Conservation (phyloP, 164 flowering plant species). For the Liriodendron chinense region DNA sequence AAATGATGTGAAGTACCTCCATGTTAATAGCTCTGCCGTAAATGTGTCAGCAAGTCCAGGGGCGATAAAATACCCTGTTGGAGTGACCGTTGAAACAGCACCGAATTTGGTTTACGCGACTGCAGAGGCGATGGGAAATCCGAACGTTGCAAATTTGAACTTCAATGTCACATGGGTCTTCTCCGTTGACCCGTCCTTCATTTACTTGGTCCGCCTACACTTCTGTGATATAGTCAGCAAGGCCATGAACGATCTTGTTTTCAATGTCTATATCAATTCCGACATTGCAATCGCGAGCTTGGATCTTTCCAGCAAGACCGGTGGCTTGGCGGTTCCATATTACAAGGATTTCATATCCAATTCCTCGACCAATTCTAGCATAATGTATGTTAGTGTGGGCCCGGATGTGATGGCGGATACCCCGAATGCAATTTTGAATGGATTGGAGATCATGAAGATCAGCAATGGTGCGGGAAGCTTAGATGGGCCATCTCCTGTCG, state of each 20-base stretch:
- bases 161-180: constrained; percentile 93
- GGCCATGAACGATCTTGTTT: constrained; percentile 50
- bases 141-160: constrained; percentile 46
- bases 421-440: constrained; percentile 65
- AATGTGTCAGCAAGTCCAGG: constrained; percentile 19
- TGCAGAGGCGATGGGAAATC: constrained; percentile 63
- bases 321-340: constrained; percentile 50
- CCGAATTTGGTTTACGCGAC: constrained; percentile 86
- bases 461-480: constrained; percentile 73
- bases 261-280: constrained; percentile 61
- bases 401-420: constrained; percentile 50
- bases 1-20: constrained; percentile 27
- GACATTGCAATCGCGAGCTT: constrained; percentile 46
- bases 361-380: constrained; percentile 36
- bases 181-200: constrained; percentile 56
- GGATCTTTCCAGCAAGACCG: constrained; percentile 54
- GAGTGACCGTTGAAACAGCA: constrained; percentile 57
- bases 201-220: constrained; percentile 68
- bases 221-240: constrained; percentile 82
- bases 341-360: constrained; percentile 69
- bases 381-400: constrained; percentile 73
- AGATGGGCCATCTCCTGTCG: constrained; percentile 53
- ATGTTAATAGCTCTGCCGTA: constrained; percentile 24
- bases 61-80: constrained; percentile 31
- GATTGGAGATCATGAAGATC: constrained; percentile 82